phyloP scores from a whole-genome alignment of 73 alveolate species.

The Stentor coeruleus region DNA sequence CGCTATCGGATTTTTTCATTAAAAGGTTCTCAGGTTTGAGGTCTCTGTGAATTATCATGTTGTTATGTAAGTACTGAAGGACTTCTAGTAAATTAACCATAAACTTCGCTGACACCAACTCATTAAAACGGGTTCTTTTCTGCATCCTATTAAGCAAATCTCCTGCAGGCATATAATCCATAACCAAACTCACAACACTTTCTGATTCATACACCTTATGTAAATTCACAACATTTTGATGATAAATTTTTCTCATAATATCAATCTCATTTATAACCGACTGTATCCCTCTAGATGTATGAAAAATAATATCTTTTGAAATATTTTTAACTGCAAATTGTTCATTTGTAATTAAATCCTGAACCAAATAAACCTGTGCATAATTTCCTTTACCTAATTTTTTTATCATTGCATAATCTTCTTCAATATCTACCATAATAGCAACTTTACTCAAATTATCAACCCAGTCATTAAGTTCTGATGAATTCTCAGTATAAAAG shows the following conservation, averaged over 20 bases:
- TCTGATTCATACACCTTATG: neutral
- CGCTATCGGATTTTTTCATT: neutral
- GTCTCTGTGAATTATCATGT: neutral
- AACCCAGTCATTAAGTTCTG: neutral
- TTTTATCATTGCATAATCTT: neutral
- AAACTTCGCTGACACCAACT: neutral
- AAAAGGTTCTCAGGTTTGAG: slow-evolving; percentile 11
- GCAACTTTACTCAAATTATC: neutral
- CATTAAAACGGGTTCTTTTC: neutral
- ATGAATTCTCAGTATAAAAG: neutral
- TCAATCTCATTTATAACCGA: neutral
- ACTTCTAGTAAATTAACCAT: neutral
- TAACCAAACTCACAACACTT: neutral
- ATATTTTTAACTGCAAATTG: neutral
- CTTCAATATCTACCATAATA: neutral
- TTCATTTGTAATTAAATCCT: neutral
- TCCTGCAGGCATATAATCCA: slow-evolving; percentile 12
- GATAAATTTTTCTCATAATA: neutral
- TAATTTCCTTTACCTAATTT: neutral
- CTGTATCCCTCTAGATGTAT: neutral
- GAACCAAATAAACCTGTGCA: neutral
- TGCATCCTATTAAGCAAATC: neutral
- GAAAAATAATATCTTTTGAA: too few relatives aligned
- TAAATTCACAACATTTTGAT: neutral
- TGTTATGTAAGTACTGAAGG: neutral